phyloP scores from a whole-genome alignment of 331 rosid species.

The Quercus phellos region DNA sequence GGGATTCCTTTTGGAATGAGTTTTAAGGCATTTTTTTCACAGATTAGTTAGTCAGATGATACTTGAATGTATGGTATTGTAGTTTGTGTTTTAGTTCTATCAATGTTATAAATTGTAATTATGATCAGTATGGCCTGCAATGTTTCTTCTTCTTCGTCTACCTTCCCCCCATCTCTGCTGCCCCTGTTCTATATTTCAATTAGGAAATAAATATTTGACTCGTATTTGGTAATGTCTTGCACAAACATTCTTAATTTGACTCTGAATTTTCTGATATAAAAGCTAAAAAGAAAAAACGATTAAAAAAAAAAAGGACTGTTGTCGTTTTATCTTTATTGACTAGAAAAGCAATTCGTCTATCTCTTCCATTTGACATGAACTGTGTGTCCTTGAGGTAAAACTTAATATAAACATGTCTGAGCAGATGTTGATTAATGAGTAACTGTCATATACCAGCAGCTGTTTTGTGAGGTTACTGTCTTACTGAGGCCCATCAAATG shows the following conservation, averaged over 20 bases:
- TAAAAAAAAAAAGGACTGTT: background rate
- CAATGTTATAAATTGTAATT: background rate
- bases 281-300: background rate
- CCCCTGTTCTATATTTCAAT: background rate
- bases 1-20: too few relatives aligned
- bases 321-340: background rate
- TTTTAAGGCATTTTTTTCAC: too few relatives aligned
- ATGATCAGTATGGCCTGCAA: background rate
- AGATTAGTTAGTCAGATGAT: too few relatives aligned
- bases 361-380: background rate
- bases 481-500: background rate
- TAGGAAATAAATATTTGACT: constrained; percentile 2
- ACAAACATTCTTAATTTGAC: background rate
- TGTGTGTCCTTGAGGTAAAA: background rate
- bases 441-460: background rate
- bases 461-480: background rate
- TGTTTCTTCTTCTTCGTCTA: background rate
- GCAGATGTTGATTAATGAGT: background rate
- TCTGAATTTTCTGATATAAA: background rate
- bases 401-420: too few relatives aligned
- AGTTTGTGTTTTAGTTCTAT: background rate
- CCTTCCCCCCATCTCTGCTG: too few relatives aligned
- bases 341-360: background rate
- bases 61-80: too few relatives aligned
- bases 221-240: constrained; percentile 17